Base-by-base conservation (phyloP, 2,329 filamentous ascomycete genomes). In the Aspergillus pseudoviridinutans region DNA sequence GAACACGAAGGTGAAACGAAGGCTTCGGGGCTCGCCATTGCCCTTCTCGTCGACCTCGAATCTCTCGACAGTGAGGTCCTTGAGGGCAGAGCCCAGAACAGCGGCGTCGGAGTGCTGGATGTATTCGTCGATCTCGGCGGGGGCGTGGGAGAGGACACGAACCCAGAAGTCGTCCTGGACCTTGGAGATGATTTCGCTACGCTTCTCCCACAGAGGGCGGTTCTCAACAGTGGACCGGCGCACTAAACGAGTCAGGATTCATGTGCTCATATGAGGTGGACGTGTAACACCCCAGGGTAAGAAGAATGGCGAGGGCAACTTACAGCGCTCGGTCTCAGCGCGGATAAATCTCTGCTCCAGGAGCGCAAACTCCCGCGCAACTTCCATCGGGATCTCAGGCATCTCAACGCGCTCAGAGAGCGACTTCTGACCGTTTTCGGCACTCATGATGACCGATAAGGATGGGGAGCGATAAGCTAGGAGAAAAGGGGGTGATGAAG, bases 121-220 rank as follows among this genome's bases (percentile, higher is more conserved):
- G 81, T 88, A 92, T 76, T 91, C 87, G 77, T 96, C 92, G 66
- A 99, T 84, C 62, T 96, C 91, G 50, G 84, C 82, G 1, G 92
- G 92, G 2, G 90, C 87, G 78, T 92, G 88, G 79, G 96, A 90
- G 73, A 97, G 83, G 57, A 97, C 92, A 58, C 95, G 84, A n/a
- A 90, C 82, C 94, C 94, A 97, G 85, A 97, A 99, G 79, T 90
- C 86, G 66, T 66, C 59, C 58, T 73, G 61, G 17, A 77, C 66
- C 14, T 70, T 81, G 62, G 83, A 76, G 63, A 94, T 80, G 62
- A 91, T 76, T 66, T 84, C 82, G 64, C 84, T 81, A 71, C 93
- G 91, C 78, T 89, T 90, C 67, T 84, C 81, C 80, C 91, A 96
- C 60, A 96, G 83, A 49, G 88, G 82, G 60, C 81, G 79, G 68